Conservation (phyloP, 1,139 yeast genomes). For the Suhomyces coccinellae region DNA sequence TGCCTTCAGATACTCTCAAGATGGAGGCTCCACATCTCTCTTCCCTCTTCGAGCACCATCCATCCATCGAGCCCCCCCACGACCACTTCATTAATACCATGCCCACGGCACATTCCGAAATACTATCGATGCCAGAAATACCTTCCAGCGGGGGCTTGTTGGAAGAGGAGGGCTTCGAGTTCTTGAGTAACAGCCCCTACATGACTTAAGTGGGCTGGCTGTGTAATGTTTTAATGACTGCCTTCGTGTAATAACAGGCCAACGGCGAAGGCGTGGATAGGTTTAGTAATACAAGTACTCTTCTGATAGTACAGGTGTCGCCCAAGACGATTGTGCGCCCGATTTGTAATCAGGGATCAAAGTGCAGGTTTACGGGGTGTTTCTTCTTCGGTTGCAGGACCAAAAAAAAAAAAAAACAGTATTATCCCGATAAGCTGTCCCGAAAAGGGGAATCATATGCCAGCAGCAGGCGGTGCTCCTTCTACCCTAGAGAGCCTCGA, state of each 20-base stretch:
- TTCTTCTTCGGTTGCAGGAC: background rate
- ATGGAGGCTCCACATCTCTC: conserved; percentile 7
- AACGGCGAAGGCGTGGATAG: background rate
- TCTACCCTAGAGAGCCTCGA: no score
- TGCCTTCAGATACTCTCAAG: conserved; percentile 9
- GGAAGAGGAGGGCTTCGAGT: conserved; percentile 10
- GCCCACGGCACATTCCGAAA: conserved; percentile 1
- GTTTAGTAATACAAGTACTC: background rate
- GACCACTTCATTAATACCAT: background rate
- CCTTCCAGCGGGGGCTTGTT: conserved; percentile 4
- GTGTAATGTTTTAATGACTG: conserved; percentile 4
- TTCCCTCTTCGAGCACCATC: conserved; percentile 4
- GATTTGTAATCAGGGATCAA: background rate
- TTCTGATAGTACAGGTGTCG: background rate
- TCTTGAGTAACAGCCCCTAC: conserved; percentile 9
- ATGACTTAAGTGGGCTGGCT: conserved; percentile 1
- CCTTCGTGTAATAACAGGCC: conserved; percentile 1
- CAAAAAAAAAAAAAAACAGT: background rate
- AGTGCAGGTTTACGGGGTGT: background rate
- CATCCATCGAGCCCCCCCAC: background rate
- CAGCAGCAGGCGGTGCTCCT: no score
- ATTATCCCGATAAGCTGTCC: background rate
- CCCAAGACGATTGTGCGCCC: background rate
- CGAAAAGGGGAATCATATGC: no score
- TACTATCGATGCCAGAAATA: background rate